A percentile compares a stretch with the other conserved stretches of the same genome.
Evolutionary conservation across 768 basidiomycete genomes (phyloP).

Genomic region (Terana coerulea): DNA sequence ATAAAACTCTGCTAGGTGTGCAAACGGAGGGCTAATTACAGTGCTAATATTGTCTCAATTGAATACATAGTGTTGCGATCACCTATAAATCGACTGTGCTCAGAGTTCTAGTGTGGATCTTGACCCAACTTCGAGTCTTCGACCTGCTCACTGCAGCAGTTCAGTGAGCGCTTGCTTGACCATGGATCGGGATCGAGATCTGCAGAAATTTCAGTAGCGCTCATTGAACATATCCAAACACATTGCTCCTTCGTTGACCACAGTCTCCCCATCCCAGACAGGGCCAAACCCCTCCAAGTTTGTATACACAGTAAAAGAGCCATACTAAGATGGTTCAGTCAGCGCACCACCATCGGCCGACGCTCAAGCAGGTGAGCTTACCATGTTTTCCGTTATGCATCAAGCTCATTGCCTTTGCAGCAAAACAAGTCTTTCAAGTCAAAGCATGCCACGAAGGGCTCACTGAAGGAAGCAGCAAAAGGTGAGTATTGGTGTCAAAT

Average conservation of each 20-base stretch:
- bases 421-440: slow-evolving; percentile 93
- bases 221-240: background rate
- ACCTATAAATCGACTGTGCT: too few relatives aligned
- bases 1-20: too few relatives aligned
- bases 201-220: slow-evolving; percentile 1
- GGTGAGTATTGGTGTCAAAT: slow-evolving; percentile 46
- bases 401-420: slow-evolving; percentile 33
- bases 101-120: too few relatives aligned
- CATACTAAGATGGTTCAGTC: slow-evolving; percentile 33
- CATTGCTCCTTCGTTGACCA: background rate
- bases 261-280: background rate
- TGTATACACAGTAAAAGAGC: background rate
- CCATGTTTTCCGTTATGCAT: background rate
- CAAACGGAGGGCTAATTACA: too few relatives aligned
- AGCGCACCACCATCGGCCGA: slow-evolving; percentile 72
- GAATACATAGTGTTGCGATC: too few relatives aligned
- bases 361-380: slow-evolving; percentile 73
- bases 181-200: too few relatives aligned
- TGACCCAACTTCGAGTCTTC: too few relatives aligned
- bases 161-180: too few relatives aligned
- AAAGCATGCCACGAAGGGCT: slow-evolving; percentile 81
- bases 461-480: slow-evolving; percentile 81
- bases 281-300: background rate
- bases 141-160: too few relatives aligned
- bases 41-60: too few relatives aligned